phyloP scores from a whole-genome alignment of 495 filamentous ascomycete species.

The Hyaloscypha variabilis region DNA sequence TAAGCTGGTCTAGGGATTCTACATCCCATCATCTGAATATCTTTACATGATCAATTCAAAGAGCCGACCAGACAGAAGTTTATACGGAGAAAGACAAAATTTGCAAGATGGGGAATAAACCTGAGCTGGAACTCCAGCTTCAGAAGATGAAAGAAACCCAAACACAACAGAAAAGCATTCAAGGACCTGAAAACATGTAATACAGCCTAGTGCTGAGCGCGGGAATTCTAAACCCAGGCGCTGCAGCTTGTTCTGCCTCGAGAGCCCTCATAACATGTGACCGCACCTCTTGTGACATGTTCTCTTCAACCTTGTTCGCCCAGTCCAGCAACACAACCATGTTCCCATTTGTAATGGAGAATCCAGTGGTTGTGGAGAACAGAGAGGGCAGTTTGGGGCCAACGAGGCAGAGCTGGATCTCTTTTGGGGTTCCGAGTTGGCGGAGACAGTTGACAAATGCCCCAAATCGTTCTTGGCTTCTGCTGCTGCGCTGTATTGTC shows the following conservation, averaged over 20 bases:
- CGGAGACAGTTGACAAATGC: slow-evolving; percentile 9
- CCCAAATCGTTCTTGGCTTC: slow-evolving; percentile 13
- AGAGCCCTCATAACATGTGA: slow-evolving; percentile 14
- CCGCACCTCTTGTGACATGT: slow-evolving; percentile 7
- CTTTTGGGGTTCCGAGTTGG: slow-evolving; percentile 11
- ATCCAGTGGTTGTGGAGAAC: background rate
- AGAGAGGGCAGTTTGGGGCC: slow-evolving; percentile 3
- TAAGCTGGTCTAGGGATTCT: background rate
- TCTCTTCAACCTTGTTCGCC: slow-evolving; percentile 5
- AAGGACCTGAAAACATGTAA: slow-evolving; percentile 17
- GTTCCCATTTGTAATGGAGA: slow-evolving; percentile 20
- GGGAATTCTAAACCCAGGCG: slow-evolving; percentile 13
- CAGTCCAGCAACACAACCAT: slow-evolving; percentile 7
- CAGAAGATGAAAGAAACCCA: background rate
- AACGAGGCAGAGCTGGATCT: slow-evolving; percentile 11
- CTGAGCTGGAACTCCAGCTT: background rate
- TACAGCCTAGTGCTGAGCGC: slow-evolving; percentile 13
- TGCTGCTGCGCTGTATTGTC: slow-evolving; percentile 13
- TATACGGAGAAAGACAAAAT: background rate
- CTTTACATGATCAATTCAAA: background rate
- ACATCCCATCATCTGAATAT: background rate
- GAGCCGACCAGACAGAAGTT: background rate
- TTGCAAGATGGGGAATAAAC: background rate
- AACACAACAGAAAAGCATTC: background rate
- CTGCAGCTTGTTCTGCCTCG: background rate